These are phyloP conservation scores for Cochlearia excelsa DNA, from an alignment of 345 rosid species.

Conservation along the genomic window DNA sequence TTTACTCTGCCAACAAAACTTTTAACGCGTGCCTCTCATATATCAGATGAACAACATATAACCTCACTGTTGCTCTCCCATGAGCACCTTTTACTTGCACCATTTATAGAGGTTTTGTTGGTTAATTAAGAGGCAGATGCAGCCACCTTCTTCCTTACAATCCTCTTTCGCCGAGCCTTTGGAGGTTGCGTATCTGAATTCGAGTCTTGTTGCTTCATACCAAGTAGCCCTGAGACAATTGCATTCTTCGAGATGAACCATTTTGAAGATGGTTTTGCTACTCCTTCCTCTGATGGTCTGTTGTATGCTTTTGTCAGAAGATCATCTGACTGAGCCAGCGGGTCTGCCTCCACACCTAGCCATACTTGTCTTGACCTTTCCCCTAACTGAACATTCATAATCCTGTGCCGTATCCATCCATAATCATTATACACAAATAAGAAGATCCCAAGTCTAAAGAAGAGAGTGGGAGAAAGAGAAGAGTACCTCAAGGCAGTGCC, in stretches of 20 bases:
- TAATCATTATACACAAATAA: conserved; percentile 14
- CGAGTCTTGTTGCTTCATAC: conserved; percentile 57
- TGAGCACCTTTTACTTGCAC: not conserved
- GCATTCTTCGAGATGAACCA: conserved; percentile 89
- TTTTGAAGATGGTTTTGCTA: conserved; percentile 46
- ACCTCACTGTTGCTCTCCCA: conserved; percentile 27
- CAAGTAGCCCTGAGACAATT: conserved; percentile 72
- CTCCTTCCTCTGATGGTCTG: conserved; percentile 49
- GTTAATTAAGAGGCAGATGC: conserved; percentile 37
- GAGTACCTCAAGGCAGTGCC: conserved; percentile 79
- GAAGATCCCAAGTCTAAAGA: not conserved
- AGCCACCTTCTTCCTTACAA: conserved; percentile 72
- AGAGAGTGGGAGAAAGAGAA: conserved; percentile 16
- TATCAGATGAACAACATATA: conserved; percentile 18
- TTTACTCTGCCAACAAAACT: conserved; percentile 34
- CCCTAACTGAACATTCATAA: conserved; percentile 64
- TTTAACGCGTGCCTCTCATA: conserved; percentile 26
- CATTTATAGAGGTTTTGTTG: conserved; percentile 14
- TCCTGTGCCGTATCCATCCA: conserved; percentile 45
- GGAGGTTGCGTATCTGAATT: conserved; percentile 51
- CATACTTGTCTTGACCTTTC: conserved; percentile 75
- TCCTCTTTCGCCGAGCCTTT: conserved; percentile 72
- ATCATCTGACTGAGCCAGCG: conserved; percentile 64
- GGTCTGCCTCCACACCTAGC: conserved; percentile 90
- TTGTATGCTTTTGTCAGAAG: conserved; percentile 67